phyloP scores from a whole-genome alignment of 352 stramenopile genomes.

The Hyaloperonospora arabidopsidis region DNA sequence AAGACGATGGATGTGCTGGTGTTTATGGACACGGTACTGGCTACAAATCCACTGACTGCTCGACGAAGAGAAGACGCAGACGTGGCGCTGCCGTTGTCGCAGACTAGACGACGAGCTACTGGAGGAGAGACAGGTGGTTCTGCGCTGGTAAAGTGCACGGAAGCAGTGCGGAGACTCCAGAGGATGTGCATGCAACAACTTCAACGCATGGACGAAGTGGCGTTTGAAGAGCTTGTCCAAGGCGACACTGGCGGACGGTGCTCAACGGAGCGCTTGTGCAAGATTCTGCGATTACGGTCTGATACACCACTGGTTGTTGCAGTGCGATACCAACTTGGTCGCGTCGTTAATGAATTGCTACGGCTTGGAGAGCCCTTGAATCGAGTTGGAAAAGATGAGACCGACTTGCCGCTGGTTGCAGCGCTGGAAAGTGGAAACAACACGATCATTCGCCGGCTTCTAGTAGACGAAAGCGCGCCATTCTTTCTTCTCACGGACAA shows the following conservation, averaged over 20 bases:
- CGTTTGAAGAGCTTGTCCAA: slow-evolving; percentile 52
- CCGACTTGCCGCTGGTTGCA: slow-evolving; percentile 57
- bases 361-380: slow-evolving; percentile 45
- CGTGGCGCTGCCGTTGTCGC: slow-evolving; percentile 7
- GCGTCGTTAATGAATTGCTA: slow-evolving; percentile 74
- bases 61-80: slow-evolving; percentile 20
- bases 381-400: slow-evolving; percentile 35
- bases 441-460: slow-evolving; percentile 58
- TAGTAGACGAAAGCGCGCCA: slow-evolving; percentile 60
- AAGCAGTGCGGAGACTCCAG: slow-evolving; percentile 37
- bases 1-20: slow-evolving; percentile 43
- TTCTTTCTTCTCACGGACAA: slow-evolving; percentile 76
- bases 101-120: slow-evolving; percentile 12
- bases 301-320: slow-evolving; percentile 59
- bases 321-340: slow-evolving; percentile 70
- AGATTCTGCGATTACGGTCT: slow-evolving; percentile 54
- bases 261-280: slow-evolving; percentile 56
- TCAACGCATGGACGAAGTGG: slow-evolving; percentile 35
- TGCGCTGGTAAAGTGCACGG: slow-evolving; percentile 18
- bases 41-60: slow-evolving; percentile 32
- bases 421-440: slow-evolving; percentile 68
- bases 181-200: slow-evolving; percentile 49
- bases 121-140: slow-evolving; percentile 8
- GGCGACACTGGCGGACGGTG: slow-evolving; percentile 57
- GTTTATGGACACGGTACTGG: slow-evolving; percentile 51